phyloP scores from a whole-genome alignment of 345 rosid species.

The Heritiera littoralis region DNA sequence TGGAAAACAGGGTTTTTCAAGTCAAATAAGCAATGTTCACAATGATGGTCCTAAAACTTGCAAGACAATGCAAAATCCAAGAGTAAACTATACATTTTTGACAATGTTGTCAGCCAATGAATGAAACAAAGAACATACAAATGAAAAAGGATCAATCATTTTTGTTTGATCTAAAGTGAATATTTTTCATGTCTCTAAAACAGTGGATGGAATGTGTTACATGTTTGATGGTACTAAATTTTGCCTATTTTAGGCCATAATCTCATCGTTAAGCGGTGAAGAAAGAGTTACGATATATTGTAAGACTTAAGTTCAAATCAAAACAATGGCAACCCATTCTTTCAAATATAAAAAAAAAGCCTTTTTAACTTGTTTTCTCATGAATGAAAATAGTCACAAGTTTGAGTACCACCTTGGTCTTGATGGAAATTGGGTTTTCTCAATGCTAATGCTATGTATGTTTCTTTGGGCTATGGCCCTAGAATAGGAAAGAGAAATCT shows the following conservation, averaged over 20 bases:
- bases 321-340: too few species aligned
- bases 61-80: slow-evolving; percentile 2
- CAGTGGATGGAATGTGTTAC: background rate
- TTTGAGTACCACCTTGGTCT: too few species aligned
- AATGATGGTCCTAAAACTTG: background rate
- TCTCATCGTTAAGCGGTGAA: too few species aligned
- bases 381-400: too few species aligned
- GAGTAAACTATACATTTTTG: background rate
- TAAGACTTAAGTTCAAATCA: too few species aligned
- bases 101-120: background rate
- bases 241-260: background rate
- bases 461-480: background rate
- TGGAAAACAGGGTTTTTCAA: background rate
- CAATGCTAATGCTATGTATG: background rate
- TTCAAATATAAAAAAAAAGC: too few species aligned
- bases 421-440: background rate
- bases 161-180: background rate
- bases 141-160: background rate
- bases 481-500: too few species aligned
- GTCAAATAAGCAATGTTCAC: slow-evolving; percentile 3
- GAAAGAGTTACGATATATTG: too few species aligned
- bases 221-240: background rate
- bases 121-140: background rate
- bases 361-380: too few species aligned
- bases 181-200: background rate